A percentile compares a stretch with the other conserved stretches of the same genome.
Conservation (phyloP, 2,329 filamentous ascomycete species). For the Claviceps pusilla region DNA sequence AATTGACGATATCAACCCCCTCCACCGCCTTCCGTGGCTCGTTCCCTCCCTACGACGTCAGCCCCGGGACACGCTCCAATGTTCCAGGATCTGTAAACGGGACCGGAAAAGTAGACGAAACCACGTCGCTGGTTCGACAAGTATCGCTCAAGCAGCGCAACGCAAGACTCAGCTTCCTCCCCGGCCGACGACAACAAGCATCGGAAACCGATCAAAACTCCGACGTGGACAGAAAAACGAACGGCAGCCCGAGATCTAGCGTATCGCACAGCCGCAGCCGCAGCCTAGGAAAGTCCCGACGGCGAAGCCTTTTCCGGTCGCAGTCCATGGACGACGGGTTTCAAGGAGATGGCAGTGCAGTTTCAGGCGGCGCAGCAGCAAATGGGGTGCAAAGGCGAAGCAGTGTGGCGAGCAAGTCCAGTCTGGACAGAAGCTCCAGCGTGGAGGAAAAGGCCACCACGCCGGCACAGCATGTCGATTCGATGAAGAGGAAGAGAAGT, state of each 20-base stretch:
- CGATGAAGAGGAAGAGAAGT: slow-evolving; percentile 38
- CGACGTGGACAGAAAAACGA: slow-evolving; percentile 14
- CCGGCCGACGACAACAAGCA: slow-evolving; percentile 30
- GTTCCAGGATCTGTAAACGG: slow-evolving; percentile 19
- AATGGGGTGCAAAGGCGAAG: slow-evolving; percentile 8
- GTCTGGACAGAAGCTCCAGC: slow-evolving; percentile 14
- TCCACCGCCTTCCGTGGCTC: slow-evolving; percentile 35
- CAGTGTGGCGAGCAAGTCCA: slow-evolving; percentile 14
- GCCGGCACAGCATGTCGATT: slow-evolving; percentile 15
- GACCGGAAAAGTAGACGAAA: slow-evolving; percentile 28
- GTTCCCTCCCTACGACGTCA: slow-evolving; percentile 23
- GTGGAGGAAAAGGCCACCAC: slow-evolving; percentile 11
- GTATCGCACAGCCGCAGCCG: slow-evolving; percentile 16
- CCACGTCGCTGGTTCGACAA: slow-evolving; percentile 31
- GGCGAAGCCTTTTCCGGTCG: slow-evolving; percentile 31
- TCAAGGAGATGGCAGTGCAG: slow-evolving; percentile 1
- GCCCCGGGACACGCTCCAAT: slow-evolving; percentile 16
- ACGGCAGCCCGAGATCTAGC: slow-evolving; percentile 17
- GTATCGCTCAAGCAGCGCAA: slow-evolving; percentile 37
- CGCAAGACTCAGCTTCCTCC: slow-evolving; percentile 40
- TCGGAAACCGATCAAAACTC: slow-evolving; percentile 19
- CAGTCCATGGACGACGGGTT: slow-evolving; percentile 18
- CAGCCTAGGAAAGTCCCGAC: slow-evolving; percentile 18
- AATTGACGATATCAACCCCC: slow-evolving; percentile 23
- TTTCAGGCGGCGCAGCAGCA: background rate